A percentile compares a stretch with the other conserved stretches of the same genome.
Evolutionary conservation across 192 early-diverging fungal species (phyloP).

Genomic region (Backusella circina): DNA sequence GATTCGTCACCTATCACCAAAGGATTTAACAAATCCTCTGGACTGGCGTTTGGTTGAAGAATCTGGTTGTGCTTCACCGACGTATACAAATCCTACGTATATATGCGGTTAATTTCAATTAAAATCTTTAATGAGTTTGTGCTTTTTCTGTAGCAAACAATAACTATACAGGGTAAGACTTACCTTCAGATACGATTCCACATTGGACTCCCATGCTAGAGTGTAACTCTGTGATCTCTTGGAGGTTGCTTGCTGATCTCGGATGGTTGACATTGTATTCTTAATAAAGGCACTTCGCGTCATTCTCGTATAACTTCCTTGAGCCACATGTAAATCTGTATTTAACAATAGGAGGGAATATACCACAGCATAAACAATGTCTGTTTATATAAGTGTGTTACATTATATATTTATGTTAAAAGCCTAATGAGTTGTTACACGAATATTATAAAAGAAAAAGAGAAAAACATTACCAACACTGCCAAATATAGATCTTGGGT

Average conservation of each 20-base stretch:
- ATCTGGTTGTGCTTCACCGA: slow-evolving; percentile 61
- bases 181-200: slow-evolving; percentile 52
- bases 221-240: slow-evolving; percentile 26
- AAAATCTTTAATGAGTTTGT: background rate
- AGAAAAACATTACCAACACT: slow-evolving; percentile 15
- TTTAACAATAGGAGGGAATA: slow-evolving; percentile 88
- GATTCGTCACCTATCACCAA: background rate
- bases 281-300: slow-evolving; percentile 66
- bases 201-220: slow-evolving; percentile 48
- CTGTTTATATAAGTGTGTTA: slow-evolving; percentile 26
- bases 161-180: background rate
- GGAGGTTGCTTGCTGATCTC: slow-evolving; percentile 24
- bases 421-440: background rate
- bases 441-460: background rate
- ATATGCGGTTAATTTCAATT: background rate
- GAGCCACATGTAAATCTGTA: slow-evolving; percentile 92
- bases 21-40: background rate
- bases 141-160: background rate
- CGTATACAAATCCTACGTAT: slow-evolving; percentile 47
- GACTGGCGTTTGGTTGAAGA: slow-evolving; percentile 29
- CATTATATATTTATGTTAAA: background rate
- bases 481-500: slow-evolving; percentile 55
- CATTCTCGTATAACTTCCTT: slow-evolving; percentile 69
- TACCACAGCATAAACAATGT: slow-evolving; percentile 82
- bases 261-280: slow-evolving; percentile 58